Conservation (phyloP, 2,329 filamentous ascomycete species). For the Aspergillus fructus region DNA sequence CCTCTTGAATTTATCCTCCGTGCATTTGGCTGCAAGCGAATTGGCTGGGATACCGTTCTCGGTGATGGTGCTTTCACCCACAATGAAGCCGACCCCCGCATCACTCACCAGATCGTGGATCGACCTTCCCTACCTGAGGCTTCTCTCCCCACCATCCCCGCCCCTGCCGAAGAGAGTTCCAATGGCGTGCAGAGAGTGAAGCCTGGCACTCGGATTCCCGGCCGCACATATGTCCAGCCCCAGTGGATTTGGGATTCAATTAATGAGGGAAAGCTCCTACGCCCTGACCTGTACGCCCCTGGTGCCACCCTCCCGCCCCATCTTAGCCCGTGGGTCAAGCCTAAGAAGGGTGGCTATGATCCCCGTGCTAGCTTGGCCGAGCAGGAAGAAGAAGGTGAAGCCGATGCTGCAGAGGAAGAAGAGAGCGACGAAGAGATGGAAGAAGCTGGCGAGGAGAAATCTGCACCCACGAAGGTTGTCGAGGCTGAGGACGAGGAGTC, state of each 20-base stretch:
- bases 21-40: constrained; percentile 90
- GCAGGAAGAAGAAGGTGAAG: constrained; percentile 84
- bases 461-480: constrained; percentile 19
- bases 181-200: constrained; percentile 47
- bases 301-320: constrained; percentile 89
- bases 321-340: constrained; percentile 92
- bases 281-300: constrained; percentile 83
- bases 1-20: constrained; percentile 90
- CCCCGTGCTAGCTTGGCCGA: constrained; percentile 81
- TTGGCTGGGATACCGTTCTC: constrained; percentile 90
- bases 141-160: constrained; percentile 44
- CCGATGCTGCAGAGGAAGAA: constrained; percentile 67
- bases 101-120: constrained; percentile 96
- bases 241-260: constrained; percentile 99
- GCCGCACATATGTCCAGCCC: constrained; percentile 88
- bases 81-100: constrained; percentile 79
- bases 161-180: constrained; percentile 40
- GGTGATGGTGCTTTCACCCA: constrained; percentile 91
- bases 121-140: constrained; percentile 70
- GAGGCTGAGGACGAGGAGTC: constrained; percentile 47
- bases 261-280: constrained; percentile 86
- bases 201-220: constrained; percentile 76
- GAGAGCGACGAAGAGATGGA: constrained; percentile 43
- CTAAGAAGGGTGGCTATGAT: constrained; percentile 83
- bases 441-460: constrained; percentile 26